phyloP scores from a whole-genome alignment of 176 grass and related monocot species.

The Thalia dealbata region DNA sequence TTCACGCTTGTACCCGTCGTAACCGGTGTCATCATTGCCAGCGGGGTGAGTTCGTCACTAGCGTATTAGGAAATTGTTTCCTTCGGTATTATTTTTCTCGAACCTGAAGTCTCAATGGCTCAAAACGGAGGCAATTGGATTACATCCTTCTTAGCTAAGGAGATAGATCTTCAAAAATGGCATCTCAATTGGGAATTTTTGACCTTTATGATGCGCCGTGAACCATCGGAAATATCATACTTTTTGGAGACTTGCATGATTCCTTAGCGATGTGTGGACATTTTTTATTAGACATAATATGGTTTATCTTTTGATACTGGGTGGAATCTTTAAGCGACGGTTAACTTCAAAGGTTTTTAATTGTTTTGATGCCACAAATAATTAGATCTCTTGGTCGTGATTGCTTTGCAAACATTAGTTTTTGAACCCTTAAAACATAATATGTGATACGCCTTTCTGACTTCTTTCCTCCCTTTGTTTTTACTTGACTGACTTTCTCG shows the following conservation, averaged over 20 bases:
- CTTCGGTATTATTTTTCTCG: background rate
- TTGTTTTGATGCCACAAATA: background rate
- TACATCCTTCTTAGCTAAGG: background rate
- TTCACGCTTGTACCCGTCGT: conserved; percentile 69
- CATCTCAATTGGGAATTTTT: too few species aligned
- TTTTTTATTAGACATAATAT: background rate
- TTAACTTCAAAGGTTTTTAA: background rate
- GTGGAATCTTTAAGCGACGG: background rate
- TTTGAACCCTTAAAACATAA: background rate
- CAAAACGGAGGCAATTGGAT: background rate
- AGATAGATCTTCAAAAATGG: background rate
- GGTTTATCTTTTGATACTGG: background rate
- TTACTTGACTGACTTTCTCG: background rate
- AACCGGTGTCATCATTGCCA: conserved; percentile 74
- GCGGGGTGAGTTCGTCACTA: conserved; percentile 29
- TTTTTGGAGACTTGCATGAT: too few species aligned
- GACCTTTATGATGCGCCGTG: too few species aligned
- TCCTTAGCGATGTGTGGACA: too few species aligned
- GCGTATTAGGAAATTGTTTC: background rate
- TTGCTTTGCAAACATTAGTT: background rate
- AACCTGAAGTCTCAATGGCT: background rate
- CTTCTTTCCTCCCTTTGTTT: background rate
- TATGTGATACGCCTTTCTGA: background rate
- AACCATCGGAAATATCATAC: too few species aligned
- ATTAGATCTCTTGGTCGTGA: background rate